Base-by-base conservation (phyloP, 2,329 filamentous ascomycete genomes). In the Penicillium thymicola region DNA sequence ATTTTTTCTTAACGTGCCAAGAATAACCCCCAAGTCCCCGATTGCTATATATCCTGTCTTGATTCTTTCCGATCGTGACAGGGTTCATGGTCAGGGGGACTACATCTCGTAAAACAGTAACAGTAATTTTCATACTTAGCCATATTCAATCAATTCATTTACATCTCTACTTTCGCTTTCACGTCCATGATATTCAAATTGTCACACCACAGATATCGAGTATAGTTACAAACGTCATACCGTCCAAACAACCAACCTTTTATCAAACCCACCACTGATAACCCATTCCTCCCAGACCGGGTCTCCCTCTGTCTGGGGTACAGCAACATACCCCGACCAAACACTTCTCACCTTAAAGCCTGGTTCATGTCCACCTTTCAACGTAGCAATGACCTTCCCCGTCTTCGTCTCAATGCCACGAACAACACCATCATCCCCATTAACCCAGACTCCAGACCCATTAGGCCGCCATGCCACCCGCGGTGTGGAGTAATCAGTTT, bases 231-330 rank as follows among this genome's bases (percentile, higher is more conserved):
- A 16, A 18, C 11, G 5, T 37, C 21, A 64, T 55, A 59, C 62
- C 56, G 70, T 76, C 85, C 85, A 87, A 34, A 86, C 69, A 59
- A 87, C 77, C 58, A 87, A 70, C 59, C 73, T 80, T 65, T 83
- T 83, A 72, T 88, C 85, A 70, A 87, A 88, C 1, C 84, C 85
- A 25, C 85, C 85, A 70, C 82, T 86, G 30, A 87, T 75, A 52
- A 87, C 65, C 69, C 80, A 78, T 68, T 87, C 85, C 57, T 78
- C 76, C 63, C 61, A 63, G 36, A 60, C 59, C 30, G 67, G 59
- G 51, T 62, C 60, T 21, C 65, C 61, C 11, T 60, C 61, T 51
- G 65, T 55, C 23, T 67, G 58, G 10, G 40, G 37, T 7, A 65
- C 61, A 58, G 58, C 49, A 16, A 83, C 71, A 53, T 65, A 70